Conservation (phyloP, 2,329 filamentous ascomycete species). For the Colletotrichum sidae region DNA sequence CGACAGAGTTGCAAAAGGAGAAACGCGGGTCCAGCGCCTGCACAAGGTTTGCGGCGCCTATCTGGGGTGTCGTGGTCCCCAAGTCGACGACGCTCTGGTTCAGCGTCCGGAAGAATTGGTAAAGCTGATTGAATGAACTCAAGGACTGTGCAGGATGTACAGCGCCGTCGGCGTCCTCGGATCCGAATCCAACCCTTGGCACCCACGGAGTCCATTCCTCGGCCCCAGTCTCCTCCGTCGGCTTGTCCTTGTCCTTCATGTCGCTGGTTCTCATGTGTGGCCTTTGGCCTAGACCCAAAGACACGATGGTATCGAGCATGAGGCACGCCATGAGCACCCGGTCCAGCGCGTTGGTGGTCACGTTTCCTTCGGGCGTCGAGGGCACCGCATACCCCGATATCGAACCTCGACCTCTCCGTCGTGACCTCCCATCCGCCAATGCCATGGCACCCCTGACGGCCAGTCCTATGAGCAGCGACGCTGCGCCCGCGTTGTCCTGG, state of each 20-base stretch:
- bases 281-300: slow-evolving; percentile 60
- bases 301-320: slow-evolving; percentile 70
- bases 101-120: slow-evolving; percentile 51
- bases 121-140: slow-evolving; percentile 57
- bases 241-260: slow-evolving; percentile 52
- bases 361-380: slow-evolving; percentile 11
- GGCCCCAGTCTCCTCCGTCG: slow-evolving; percentile 72
- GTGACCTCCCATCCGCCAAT: slow-evolving; percentile 16
- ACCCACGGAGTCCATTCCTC: slow-evolving; percentile 83
- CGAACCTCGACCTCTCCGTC: slow-evolving; percentile 1
- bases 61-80: slow-evolving; percentile 35
- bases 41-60: slow-evolving; percentile 45
- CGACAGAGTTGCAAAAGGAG: slow-evolving; percentile 53
- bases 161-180: slow-evolving; percentile 27
- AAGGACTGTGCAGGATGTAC: slow-evolving; percentile 48
- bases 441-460: slow-evolving; percentile 59
- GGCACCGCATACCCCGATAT: slow-evolving; percentile 9
- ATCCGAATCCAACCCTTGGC: slow-evolving; percentile 57
- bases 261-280: slow-evolving; percentile 64
- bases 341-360: slow-evolving; percentile 12
- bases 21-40: slow-evolving; percentile 48
- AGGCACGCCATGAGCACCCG: slow-evolving; percentile 65
- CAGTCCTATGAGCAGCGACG: slow-evolving; percentile 74
- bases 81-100: slow-evolving; percentile 41
- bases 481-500: slow-evolving; percentile 64